Percentiles rank a stretch among this genome's conserved stretches.
Evolutionary conservation across 257 asterid species (phyloP).

Genomic region (Ophiorrhiza pumila): DNA sequence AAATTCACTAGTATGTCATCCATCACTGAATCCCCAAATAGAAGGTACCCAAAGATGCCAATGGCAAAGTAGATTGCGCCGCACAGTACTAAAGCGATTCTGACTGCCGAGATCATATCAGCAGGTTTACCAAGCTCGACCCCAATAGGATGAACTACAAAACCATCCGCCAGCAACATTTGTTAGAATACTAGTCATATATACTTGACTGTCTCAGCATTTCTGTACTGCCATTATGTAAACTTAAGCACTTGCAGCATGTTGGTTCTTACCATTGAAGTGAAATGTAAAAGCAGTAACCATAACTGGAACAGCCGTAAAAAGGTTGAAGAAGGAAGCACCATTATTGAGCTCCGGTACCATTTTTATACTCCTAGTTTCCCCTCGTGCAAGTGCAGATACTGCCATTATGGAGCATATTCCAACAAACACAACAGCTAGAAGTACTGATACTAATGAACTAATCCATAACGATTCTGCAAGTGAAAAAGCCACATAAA

Average conservation of each 20-base stretch:
- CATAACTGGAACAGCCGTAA: conserved; percentile 89
- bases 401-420: conserved; percentile 83
- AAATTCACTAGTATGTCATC: conserved; percentile 91
- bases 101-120: conserved; percentile 63
- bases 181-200: neutral
- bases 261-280: conserved; percentile 64
- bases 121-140: conserved; percentile 77
- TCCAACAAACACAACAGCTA: conserved; percentile 82
- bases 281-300: conserved; percentile 90
- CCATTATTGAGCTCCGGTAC: conserved; percentile 56
- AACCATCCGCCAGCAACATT: neutral
- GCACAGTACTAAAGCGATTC: conserved; percentile 65
- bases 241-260: too few species aligned
- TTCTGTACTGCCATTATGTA: neutral
- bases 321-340: conserved; percentile 78
- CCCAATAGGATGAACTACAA: conserved; percentile 86
- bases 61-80: conserved; percentile 62
- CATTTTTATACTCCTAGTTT: conserved; percentile 55
- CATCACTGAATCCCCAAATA: conserved; percentile 82
- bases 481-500: conserved; percentile 8
- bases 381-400: conserved; percentile 54
- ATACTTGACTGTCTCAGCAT: neutral
- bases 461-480: conserved; percentile 85
- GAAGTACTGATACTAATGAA: conserved; percentile 68
- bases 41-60: conserved; percentile 89